These are phyloP conservation scores for Penicillium coprophilum DNA, from an alignment of 495 filamentous ascomycete genomes.

Conservation along the genomic window DNA sequence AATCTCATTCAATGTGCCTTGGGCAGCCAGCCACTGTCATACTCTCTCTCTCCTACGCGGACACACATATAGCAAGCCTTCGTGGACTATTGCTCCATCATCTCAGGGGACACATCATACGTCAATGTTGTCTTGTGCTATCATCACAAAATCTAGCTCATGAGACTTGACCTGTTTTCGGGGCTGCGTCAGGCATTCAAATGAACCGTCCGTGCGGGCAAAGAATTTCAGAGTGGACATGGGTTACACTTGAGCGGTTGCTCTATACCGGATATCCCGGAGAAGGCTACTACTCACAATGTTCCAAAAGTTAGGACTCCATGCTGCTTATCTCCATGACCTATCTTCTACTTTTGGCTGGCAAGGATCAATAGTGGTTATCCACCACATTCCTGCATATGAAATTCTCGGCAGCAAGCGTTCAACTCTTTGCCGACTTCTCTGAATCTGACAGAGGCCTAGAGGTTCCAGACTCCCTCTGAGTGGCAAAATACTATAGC, in stretches of 20 bases:
- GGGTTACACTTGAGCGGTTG: constrained; percentile 7
- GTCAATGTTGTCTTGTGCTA: constrained; percentile 45
- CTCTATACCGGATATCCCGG: constrained; percentile 10
- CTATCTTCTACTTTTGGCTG: constrained; percentile 2
- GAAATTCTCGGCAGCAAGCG: not conserved
- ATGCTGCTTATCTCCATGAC: not conserved
- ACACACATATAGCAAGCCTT: too few species aligned
- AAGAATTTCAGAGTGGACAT: constrained; percentile 4
- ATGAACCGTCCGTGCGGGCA: constrained; percentile 2
- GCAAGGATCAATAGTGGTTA: too few species aligned
- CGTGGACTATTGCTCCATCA: too few species aligned
- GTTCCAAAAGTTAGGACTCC: constrained; percentile 1
- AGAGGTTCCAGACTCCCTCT: not conserved
- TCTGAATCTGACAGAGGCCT: not conserved
- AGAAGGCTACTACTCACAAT: constrained; percentile 7
- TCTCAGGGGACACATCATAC: constrained; percentile 57
- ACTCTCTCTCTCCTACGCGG: not conserved
- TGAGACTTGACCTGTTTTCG: not conserved
- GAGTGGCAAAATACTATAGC: not conserved
- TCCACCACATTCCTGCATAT: not conserved
- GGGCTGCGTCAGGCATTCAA: constrained; percentile 10
- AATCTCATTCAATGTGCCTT: not conserved
- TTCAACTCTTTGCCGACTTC: not conserved
- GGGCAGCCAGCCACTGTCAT: not conserved
- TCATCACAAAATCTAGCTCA: constrained; percentile 23